Percentiles rank a stretch among this genome's conserved stretches.
Evolutionary conservation across 169 alveolate species (phyloP).

Genomic region (Plasmodium coatneyi): DNA sequence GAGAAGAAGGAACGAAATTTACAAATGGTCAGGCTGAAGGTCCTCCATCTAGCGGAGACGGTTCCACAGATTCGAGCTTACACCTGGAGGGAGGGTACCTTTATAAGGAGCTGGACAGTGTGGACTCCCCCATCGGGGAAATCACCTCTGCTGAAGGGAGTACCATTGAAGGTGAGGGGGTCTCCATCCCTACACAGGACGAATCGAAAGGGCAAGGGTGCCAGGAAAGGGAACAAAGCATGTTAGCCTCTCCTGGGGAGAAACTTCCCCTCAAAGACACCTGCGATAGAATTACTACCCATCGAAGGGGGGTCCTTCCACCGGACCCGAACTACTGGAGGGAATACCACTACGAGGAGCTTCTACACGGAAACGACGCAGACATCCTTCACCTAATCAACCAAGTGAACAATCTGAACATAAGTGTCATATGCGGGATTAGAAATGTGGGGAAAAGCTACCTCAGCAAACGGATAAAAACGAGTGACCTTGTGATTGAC

Average conservation of each 20-base stretch:
- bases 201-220: not conserved
- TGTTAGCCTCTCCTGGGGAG: not conserved
- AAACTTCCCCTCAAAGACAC: not conserved
- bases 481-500: slow-evolving; percentile 17
- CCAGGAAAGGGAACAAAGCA: not conserved
- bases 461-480: slow-evolving; percentile 16
- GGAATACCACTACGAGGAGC: slow-evolving; percentile 25
- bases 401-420: slow-evolving; percentile 14
- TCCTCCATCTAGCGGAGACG: not conserved
- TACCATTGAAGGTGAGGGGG: not conserved
- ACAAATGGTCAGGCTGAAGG: not conserved
- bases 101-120: not conserved
- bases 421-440: slow-evolving; percentile 42
- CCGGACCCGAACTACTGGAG: slow-evolving; percentile 14
- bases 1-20: not conserved
- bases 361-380: not conserved
- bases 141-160: not conserved
- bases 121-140: not conserved
- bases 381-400: slow-evolving; percentile 18
- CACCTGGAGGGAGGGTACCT: not conserved
- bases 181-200: not conserved
- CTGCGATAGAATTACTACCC: not conserved
- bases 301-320: not conserved
- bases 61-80: not conserved
- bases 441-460: slow-evolving; percentile 50